These are phyloP conservation scores for Chlorella vulgaris DNA, from an alignment of 139 green algal genomes.

Conservation along the genomic window DNA sequence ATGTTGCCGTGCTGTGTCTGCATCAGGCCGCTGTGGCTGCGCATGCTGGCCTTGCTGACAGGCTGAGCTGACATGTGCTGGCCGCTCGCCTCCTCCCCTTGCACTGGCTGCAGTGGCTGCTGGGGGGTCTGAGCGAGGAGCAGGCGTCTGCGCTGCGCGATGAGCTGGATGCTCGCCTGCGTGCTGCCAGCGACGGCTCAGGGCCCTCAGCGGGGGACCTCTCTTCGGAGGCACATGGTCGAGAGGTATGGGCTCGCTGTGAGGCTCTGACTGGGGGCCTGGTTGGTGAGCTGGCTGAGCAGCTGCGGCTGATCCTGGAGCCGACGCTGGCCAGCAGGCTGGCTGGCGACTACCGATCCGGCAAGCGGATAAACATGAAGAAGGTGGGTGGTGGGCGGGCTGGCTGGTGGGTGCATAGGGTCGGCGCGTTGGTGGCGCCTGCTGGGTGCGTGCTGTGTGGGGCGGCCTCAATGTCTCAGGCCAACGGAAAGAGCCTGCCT, in stretches of 20 bases:
- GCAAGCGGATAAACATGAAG: slow-evolving; percentile 99
- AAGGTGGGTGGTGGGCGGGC: slow-evolving; percentile 50
- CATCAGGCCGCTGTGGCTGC: no score
- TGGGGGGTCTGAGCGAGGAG: slow-evolving; percentile 25
- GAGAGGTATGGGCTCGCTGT: slow-evolving; percentile 78
- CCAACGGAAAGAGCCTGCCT: no score
- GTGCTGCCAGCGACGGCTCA: slow-evolving; percentile 28
- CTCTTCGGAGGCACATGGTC: slow-evolving; percentile 41
- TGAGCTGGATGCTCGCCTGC: slow-evolving; percentile 64
- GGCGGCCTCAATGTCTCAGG: no score
- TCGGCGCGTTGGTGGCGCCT: not conserved
- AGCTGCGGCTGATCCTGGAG: slow-evolving; percentile 96
- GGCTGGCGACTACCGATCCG: slow-evolving; percentile 93
- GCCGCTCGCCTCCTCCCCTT: not conserved
- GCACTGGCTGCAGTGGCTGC: slow-evolving; percentile 22
- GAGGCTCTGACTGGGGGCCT: slow-evolving; percentile 79
- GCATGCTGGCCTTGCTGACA: not conserved
- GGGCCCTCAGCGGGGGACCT: slow-evolving; percentile 18
- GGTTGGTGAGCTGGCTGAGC: slow-evolving; percentile 90
- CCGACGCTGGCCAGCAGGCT: slow-evolving; percentile 87
- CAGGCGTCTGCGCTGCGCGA: slow-evolving; percentile 50
- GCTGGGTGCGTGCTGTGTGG: no score
- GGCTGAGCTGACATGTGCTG: no score
- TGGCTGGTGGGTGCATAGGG: no score
- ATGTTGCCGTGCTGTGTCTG: no score